Evolutionary conservation across 1,139 yeast genomes (phyloP), one percentile per base, ranked within the genome.

Genomic region (Candida albicans): DNA sequence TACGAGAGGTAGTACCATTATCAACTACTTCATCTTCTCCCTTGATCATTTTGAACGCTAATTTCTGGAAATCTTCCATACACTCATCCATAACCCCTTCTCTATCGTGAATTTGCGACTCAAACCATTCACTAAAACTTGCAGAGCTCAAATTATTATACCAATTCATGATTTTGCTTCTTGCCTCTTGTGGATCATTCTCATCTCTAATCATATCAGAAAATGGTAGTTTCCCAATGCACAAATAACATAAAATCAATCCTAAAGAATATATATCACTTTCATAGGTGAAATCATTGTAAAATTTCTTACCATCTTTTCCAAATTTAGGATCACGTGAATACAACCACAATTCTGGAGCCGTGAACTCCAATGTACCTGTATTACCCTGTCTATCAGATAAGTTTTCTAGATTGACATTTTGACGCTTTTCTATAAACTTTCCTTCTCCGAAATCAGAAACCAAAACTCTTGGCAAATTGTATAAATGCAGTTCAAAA

Each of bases 391-490:
- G 56, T 13, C 75, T 52, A 25, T 64, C 70, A 1, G 49, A 54
- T 27, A 44, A 39, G 3, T 43, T 44, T 22, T 45, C 43, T 5
- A 41, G 9, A 2, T 43, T 38, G 1, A 40, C 36, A 27, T 44
- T 51, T 14, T 54, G 52, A 29, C 62, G 67, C 44, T 67, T 68
- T 44, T 67, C 89, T 38, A 84, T 83, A 52, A 86, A 70, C 51
- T 87, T 88, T 4, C 95, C 88, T 60, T 90, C 96, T 2, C 97
- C 96, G 61, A 90, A 86, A 64, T 90, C 96, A 32, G 95, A 84
- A 9, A 90, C 93, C 14, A 88, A 70, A 0, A 87, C 79, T 18
- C 76, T 77, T 0, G 96, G 96, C 6, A 84, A 65, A 18, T 54
- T 52, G 2, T 55, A 50, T 1, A 65, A 52, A 2, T 60, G 63